These are phyloP conservation scores for Lentinula sp. DNA, from an alignment of 768 basidiomycete species.

Conservation along the genomic window DNA sequence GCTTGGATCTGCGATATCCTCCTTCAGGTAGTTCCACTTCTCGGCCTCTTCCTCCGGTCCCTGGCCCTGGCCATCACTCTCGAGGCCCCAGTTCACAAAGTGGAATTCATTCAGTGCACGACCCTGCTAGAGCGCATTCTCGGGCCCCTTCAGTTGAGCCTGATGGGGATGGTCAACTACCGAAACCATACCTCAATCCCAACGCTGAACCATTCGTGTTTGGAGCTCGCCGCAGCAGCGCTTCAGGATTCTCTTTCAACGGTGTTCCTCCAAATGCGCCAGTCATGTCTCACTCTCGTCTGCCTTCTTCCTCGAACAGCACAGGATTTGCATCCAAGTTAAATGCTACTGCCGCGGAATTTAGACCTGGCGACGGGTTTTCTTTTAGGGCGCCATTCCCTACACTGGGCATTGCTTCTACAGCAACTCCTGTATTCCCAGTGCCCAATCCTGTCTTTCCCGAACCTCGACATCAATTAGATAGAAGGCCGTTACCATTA, in stretches of 20 bases:
- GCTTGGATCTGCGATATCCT: conserved; percentile 19
- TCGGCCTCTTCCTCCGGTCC: conserved; percentile 43
- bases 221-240: conserved; percentile 16
- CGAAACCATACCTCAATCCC: conserved; percentile 51
- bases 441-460: conserved; percentile 22
- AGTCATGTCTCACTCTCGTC: conserved; percentile 30
- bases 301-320: conserved; percentile 26
- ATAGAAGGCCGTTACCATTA: conserved; percentile 19
- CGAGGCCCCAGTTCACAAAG: conserved; percentile 40
- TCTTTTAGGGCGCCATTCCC: conserved; percentile 61
- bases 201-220: conserved; percentile 84
- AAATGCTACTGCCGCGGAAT: conserved; percentile 74
- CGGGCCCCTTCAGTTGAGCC: conserved; percentile 34
- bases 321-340: conserved; percentile 58
- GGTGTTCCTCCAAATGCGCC: conserved; percentile 22
- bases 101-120: conserved; percentile 52
- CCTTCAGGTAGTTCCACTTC: conserved; percentile 9
- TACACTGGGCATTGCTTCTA: background rate
- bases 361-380: conserved; percentile 65
- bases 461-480: conserved; percentile 16
- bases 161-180: background rate
- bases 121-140: conserved; percentile 62
- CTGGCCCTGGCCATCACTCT: conserved; percentile 57
- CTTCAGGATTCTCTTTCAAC: conserved; percentile 17
- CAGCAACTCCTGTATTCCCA: conserved; percentile 14